These are phyloP conservation scores for Phtheirospermum japonicum DNA, from an alignment of 257 asterid genomes.

Conservation along the genomic window DNA sequence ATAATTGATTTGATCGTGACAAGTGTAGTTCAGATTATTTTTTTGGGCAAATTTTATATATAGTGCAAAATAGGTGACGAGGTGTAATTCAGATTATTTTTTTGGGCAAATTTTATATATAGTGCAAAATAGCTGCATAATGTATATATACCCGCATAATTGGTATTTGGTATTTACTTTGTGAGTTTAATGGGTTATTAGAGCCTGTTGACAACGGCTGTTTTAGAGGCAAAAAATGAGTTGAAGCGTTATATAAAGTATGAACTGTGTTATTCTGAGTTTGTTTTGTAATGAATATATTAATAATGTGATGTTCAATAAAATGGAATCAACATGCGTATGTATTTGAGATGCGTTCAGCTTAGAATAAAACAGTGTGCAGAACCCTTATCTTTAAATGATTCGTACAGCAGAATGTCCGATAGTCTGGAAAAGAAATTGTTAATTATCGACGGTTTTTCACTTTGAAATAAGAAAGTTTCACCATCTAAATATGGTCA, in stretches of 20 bases:
- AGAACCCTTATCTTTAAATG: too few relatives aligned
- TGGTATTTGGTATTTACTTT: not conserved
- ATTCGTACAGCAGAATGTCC: too few relatives aligned
- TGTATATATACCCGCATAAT: slow-evolving; percentile 4
- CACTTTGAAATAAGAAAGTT: too few relatives aligned
- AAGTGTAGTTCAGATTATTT: too few relatives aligned
- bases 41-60: not conserved
- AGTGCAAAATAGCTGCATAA: slow-evolving; percentile 4
- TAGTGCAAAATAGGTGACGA: not conserved
- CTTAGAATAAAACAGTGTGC: too few relatives aligned
- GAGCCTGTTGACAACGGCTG: not conserved
- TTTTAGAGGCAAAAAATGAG: not conserved
- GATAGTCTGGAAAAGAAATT: too few relatives aligned
- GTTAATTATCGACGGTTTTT: too few relatives aligned
- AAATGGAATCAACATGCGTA: too few relatives aligned
- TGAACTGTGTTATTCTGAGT: not conserved
- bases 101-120: not conserved
- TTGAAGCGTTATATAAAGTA: not conserved
- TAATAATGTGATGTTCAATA: not conserved
- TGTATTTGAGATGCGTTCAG: too few relatives aligned
- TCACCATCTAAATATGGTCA: too few relatives aligned
- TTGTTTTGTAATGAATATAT: not conserved
- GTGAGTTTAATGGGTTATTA: not conserved
- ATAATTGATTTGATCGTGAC: too few relatives aligned
- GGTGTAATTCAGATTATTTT: too few relatives aligned